Percentiles rank a stretch among this genome's conserved stretches.
These are phyloP conservation scores for Colletotrichum tabaci DNA, from an alignment of 2,329 filamentous ascomycete genomes.

Conservation along the genomic window DNA sequence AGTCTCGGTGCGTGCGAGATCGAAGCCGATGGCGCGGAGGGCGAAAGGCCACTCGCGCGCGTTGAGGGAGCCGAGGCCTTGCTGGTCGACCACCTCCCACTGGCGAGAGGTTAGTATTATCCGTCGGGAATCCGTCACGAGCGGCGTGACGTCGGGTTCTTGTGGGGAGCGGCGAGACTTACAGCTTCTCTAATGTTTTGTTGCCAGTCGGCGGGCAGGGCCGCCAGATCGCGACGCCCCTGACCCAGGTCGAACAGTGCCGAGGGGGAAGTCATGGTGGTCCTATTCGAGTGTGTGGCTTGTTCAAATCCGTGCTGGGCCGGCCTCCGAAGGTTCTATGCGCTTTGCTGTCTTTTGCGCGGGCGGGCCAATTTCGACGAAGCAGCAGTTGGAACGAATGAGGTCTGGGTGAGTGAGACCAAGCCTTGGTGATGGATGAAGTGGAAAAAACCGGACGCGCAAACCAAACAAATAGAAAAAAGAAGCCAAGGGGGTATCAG, in stretches of 20 bases:
- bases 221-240: constrained; percentile 41
- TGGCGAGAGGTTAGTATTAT: constrained; percentile 52
- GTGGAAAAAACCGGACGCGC: neutral
- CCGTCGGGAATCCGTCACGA: neutral
- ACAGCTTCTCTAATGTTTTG: constrained; percentile 44
- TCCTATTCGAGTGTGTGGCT: neutral
- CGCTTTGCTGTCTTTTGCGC: neutral
- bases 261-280: constrained; percentile 38
- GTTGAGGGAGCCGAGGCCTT: constrained; percentile 94
- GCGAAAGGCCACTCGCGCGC: constrained; percentile 99
- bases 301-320: neutral
- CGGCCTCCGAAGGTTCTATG: constrained; percentile 3
- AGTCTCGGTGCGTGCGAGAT: constrained; percentile 88
- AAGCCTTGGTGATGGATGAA: neutral
- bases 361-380: neutral
- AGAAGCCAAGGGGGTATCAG: constrained; percentile 25
- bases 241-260: constrained; percentile 41
- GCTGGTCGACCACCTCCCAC: constrained; percentile 97
- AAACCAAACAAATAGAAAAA: neutral
- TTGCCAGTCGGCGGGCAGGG: constrained; percentile 42
- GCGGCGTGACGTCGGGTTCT: neutral
- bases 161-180: neutral
- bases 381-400: neutral
- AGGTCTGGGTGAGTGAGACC: constrained; percentile 7
- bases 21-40: constrained; percentile 94